Base-by-base conservation (phyloP, 148 eudicot genomes). In the Vaccinium darrowii region DNA sequence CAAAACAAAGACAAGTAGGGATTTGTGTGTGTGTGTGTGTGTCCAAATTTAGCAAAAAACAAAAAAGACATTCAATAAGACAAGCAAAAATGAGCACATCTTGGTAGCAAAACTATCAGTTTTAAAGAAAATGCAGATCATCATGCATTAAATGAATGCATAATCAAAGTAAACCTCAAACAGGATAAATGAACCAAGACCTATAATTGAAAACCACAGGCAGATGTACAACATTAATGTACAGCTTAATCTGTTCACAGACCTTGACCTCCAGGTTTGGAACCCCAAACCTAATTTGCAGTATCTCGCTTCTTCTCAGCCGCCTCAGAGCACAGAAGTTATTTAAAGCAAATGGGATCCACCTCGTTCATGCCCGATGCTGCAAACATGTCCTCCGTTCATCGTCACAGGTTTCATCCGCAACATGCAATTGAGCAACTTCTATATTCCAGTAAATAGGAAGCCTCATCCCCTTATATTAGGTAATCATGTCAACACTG, bases 271-370 rank as follows among this genome's bases (percentile, higher is more conserved):
- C 82, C 72, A 60, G 69, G 53, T 60, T 80, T 65, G 43, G 21
- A 6, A 3, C 30, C 50, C 76, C 84, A 82, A 82, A 82, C 60
- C 21, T 67, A 60, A 82, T 57, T 49, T 25, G 62, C 11, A 49
- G 60, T 50, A 60, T 82, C 76, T 49, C 49, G 84, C 84, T 50
- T 82, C 47, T 67, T 82, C 62, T n/a, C 84, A 50, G 18, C 49
- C 1, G 21, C 36, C 58, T 63, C 76, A 49, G 75, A 47, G 53
- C 36, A 54, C 33, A 23, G 4, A 33, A 33, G 36, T 33, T 33
- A 33, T 33, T 33, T 33, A 33, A 33, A 33, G 36, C 36, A 33
- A 33, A 33, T 33, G 36, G 36, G 36, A 33, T 33, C 36, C 36
- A 33, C 36, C 36, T 33, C 36, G 1, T 33, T 33, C 36, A 33